These are phyloP conservation scores for Colletotrichum gloeosporioides DNA, from an alignment of 2,329 filamentous ascomycete species.

Conservation along the genomic window DNA sequence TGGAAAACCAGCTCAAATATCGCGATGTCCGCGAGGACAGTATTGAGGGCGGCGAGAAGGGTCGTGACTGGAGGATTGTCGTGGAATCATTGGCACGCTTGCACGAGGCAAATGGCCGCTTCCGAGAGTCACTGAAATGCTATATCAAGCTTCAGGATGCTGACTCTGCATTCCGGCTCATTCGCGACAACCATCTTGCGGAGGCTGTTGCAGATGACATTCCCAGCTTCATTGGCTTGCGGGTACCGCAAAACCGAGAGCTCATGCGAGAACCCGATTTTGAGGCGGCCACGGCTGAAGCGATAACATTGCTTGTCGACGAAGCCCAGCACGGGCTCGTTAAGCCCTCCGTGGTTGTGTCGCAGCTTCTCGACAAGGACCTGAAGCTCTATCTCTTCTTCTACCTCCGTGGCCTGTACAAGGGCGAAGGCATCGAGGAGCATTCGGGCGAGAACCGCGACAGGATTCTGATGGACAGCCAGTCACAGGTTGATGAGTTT, in stretches of 20 bases:
- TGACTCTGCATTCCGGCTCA: slow-evolving; percentile 84
- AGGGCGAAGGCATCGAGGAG: slow-evolving; percentile 68
- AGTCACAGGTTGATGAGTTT: slow-evolving; percentile 80
- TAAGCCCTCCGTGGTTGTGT: slow-evolving; percentile 76
- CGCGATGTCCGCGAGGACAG: slow-evolving; percentile 78
- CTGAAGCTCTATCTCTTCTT: slow-evolving; percentile 85
- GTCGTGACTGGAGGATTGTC: slow-evolving; percentile 88
- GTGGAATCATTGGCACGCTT: slow-evolving; percentile 85
- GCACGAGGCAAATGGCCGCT: slow-evolving; percentile 80
- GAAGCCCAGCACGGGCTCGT: slow-evolving; percentile 92
- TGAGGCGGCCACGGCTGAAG: slow-evolving; percentile 80
- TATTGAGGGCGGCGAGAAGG: slow-evolving; percentile 73
- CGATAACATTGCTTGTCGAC: slow-evolving; percentile 84
- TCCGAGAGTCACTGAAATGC: slow-evolving; percentile 83
- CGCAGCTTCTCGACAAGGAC: slow-evolving; percentile 73
- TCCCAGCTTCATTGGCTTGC: slow-evolving; percentile 82
- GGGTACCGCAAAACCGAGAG: slow-evolving; percentile 76
- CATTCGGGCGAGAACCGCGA: slow-evolving; percentile 60
- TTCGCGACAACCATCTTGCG: slow-evolving; percentile 87
- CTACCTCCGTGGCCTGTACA: slow-evolving; percentile 88
- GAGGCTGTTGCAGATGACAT: slow-evolving; percentile 91
- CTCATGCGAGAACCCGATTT: slow-evolving; percentile 73
- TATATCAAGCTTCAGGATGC: slow-evolving; percentile 93
- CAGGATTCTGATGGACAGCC: slow-evolving; percentile 62
- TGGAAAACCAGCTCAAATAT: slow-evolving; percentile 83